These are phyloP conservation scores for Aquilaria sinensis DNA, from an alignment of 345 rosid species.

Conservation along the genomic window DNA sequence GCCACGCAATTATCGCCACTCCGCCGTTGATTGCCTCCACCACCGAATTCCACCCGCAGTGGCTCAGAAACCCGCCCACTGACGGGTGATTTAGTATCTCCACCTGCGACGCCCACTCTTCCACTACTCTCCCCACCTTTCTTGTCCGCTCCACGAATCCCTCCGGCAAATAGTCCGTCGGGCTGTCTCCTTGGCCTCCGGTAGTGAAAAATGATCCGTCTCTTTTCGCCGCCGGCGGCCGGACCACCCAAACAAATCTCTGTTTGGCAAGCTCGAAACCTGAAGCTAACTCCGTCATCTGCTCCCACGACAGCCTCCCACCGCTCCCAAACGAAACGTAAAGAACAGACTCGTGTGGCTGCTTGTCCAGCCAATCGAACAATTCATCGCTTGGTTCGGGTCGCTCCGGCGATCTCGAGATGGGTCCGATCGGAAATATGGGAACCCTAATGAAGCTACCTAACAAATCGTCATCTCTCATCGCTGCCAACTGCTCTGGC, in stretches of 20 bases:
- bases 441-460: slow-evolving; percentile 24
- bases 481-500: slow-evolving; percentile 28
- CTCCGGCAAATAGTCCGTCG: slow-evolving; percentile 35
- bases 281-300: slow-evolving; percentile 51
- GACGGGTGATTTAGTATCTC: slow-evolving; percentile 45
- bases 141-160: slow-evolving; percentile 40
- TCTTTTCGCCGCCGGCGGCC: slow-evolving; percentile 15
- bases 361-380: slow-evolving; percentile 46
- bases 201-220: slow-evolving; percentile 19
- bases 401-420: slow-evolving; percentile 12
- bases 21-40: slow-evolving; percentile 48
- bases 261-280: slow-evolving; percentile 57
- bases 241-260: slow-evolving; percentile 29
- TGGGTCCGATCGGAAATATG: slow-evolving; percentile 46
- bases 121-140: slow-evolving; percentile 30
- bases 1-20: slow-evolving; percentile 59
- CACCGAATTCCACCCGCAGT: slow-evolving; percentile 73
- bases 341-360: slow-evolving; percentile 40
- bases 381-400: neutral
- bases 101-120: slow-evolving; percentile 61
- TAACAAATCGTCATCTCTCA: slow-evolving; percentile 17
- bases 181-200: slow-evolving; percentile 1
- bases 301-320: slow-evolving; percentile 44
- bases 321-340: slow-evolving; percentile 73
- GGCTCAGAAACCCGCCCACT: slow-evolving; percentile 57